Evolutionary conservation across 2,329 filamentous ascomycete genomes (phyloP).

Genomic region (Penicillium sp.): DNA sequence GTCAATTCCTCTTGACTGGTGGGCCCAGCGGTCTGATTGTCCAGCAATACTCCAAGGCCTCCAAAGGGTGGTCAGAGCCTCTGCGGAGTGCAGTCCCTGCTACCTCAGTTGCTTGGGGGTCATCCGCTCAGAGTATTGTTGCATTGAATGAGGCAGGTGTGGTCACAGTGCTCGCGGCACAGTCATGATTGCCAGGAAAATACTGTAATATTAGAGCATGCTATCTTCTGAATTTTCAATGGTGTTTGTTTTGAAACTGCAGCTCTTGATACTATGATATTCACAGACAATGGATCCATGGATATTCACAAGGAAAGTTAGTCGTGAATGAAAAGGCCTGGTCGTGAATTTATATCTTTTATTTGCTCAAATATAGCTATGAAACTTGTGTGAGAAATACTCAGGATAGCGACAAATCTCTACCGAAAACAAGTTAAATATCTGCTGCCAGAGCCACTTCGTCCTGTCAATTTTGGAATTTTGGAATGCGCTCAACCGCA

Average conservation of each 20-base stretch:
- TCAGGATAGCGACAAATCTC: neutral
- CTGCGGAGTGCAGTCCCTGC: conserved; percentile 72
- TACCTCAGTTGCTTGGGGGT: conserved; percentile 73
- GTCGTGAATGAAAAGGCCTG: neutral
- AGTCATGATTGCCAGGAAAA: conserved; percentile 43
- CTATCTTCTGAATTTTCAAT: conserved; percentile 14
- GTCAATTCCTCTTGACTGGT: conserved; percentile 82
- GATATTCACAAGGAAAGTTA: neutral
- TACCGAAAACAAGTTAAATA: neutral
- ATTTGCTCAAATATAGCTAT: neutral
- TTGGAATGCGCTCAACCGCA: neutral
- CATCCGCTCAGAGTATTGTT: conserved; percentile 69
- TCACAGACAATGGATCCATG: neutral
- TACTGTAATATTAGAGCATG: conserved; percentile 26
- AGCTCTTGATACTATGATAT: conserved; percentile 12
- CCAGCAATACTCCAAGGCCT: conserved; percentile 81
- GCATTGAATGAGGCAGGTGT: conserved; percentile 72
- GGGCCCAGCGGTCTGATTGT: conserved; percentile 79
- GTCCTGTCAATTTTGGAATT: neutral
- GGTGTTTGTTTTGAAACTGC: conserved; percentile 19
- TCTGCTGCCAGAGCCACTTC: neutral
- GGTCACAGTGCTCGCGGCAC: conserved; percentile 65
- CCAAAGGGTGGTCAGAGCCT: conserved; percentile 86
- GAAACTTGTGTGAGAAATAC: too few species aligned
- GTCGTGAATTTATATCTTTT: neutral